Evolutionary conservation across 305 asterid genomes (phyloP), one percentile per base, ranked within the genome.

Genomic region (Euphrasia arctica): DNA sequence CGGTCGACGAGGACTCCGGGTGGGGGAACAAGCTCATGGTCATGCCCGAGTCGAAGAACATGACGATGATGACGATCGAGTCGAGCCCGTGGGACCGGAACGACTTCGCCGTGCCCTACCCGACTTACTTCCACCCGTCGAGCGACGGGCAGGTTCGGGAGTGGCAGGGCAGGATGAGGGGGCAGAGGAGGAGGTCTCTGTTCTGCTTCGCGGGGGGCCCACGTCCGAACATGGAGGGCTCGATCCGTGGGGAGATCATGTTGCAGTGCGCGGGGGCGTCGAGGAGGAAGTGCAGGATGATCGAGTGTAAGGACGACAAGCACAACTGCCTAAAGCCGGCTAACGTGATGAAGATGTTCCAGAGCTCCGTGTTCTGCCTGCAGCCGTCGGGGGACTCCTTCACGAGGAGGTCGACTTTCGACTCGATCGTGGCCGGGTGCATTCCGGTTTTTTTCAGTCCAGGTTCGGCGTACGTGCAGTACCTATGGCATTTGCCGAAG

Each of bases 351-450:
- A 83, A 56, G 59, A 34, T 84, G 73, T 85, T 92, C 39, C 85
- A 89, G 61, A 75, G 55, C 3, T 87, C 96, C 0, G 14, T 74
- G 0, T 91, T 91, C 75, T 89, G 98, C 68, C 56, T 91, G 63
- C 97, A 92, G 70, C 98, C 97, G 1, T 72, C 96, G 0, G 98
- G 98, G 28, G 98, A 92, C 73, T 90, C 98, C 0, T 87, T 78
- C 67, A 92, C 96, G 0, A 57, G 97, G 50, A 72, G 97, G 34
- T 90, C 98, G 1, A 80, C 94, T 0, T 92, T 90, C 11, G 98
- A 92, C 43, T 67, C 97, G 0, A 90, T 92, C 22, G 64, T 86
- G 0, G 94, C 96, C 0, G 98, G 98, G 0, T 92, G 98, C 60
- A 86, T 93, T 1, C 98, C 98, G 0, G 97, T 93, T 4, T 87